A percentile compares a stretch with the other conserved stretches of the same genome.
These are phyloP conservation scores for Fusarium subglutinans DNA, from an alignment of 2,329 filamentous ascomycete species.

Conservation along the genomic window DNA sequence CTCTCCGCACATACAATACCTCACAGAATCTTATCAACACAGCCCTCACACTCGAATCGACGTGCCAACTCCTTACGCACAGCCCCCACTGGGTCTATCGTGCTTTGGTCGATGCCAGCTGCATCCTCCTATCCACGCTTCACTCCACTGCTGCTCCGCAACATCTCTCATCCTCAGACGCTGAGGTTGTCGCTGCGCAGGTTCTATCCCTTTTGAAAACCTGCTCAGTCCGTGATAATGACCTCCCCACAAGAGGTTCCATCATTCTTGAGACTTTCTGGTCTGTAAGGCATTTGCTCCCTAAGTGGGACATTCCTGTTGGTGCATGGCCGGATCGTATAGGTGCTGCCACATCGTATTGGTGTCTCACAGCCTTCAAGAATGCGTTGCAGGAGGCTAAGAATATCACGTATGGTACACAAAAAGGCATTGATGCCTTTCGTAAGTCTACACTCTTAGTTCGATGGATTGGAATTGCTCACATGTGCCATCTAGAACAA, in stretches of 20 bases:
- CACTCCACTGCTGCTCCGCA: slow-evolving; percentile 53
- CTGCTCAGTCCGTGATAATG: slow-evolving; percentile 59
- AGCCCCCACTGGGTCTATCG: slow-evolving; percentile 61
- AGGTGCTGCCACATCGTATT: slow-evolving; percentile 59
- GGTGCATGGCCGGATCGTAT: slow-evolving; percentile 57
- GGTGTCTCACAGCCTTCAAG: slow-evolving; percentile 60
- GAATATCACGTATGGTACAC: slow-evolving; percentile 45
- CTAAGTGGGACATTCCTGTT: slow-evolving; percentile 52
- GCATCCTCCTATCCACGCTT: slow-evolving; percentile 57
- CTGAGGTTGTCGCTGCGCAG: slow-evolving; percentile 44
- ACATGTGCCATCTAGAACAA: slow-evolving; percentile 3
- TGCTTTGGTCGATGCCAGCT: slow-evolving; percentile 56
- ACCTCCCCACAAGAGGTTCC: slow-evolving; percentile 57
- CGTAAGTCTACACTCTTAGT: slow-evolving; percentile 35
- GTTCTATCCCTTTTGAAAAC: slow-evolving; percentile 50
- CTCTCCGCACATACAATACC: slow-evolving; percentile 59
- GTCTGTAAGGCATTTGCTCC: slow-evolving; percentile 51
- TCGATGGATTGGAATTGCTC: background rate
- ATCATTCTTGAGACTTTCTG: slow-evolving; percentile 61
- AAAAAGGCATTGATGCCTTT: slow-evolving; percentile 44
- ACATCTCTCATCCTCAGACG: slow-evolving; percentile 45
- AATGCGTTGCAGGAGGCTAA: slow-evolving; percentile 51
- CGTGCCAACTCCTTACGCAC: slow-evolving; percentile 54
- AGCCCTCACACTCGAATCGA: slow-evolving; percentile 54
- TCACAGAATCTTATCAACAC: slow-evolving; percentile 56